phyloP scores from a whole-genome alignment of 805 yeast genomes.

The Yarrowia deformans region DNA sequence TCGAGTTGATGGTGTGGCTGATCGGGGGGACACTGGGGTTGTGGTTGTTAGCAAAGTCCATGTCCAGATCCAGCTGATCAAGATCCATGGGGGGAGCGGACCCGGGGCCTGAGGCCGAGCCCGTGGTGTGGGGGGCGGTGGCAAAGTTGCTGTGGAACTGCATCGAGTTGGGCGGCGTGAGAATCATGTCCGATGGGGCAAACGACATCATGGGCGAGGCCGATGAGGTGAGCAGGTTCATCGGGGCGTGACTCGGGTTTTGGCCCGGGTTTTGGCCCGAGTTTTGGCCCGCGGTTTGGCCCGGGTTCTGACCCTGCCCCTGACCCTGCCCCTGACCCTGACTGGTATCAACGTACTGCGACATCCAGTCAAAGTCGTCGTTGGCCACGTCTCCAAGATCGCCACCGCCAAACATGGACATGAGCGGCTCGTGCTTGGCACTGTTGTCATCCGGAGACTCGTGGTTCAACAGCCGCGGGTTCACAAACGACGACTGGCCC shows the following conservation, averaged over 20 bases:
- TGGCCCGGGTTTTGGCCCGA: no score
- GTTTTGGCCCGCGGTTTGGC: no score
- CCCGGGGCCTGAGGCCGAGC: not conserved
- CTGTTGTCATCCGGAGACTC: slow-evolving; percentile 11
- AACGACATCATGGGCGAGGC: slow-evolving; percentile 18
- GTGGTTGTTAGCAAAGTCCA: not conserved
- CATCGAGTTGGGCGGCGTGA: slow-evolving; percentile 37
- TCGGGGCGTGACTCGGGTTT: no score
- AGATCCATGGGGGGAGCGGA: slow-evolving; percentile 15
- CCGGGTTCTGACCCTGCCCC: not conserved
- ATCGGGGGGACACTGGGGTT: not conserved
- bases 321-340: not conserved
- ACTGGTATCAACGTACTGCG: slow-evolving; percentile 10
- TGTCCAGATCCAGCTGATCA: not conserved
- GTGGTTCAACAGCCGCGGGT: slow-evolving; percentile 28
- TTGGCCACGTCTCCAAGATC: not conserved
- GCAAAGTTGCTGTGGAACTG: slow-evolving; percentile 3
- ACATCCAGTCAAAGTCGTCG: slow-evolving; percentile 34
- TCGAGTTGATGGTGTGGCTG: slow-evolving; percentile 20
- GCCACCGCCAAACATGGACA: slow-evolving; percentile 9
- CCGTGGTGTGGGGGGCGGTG: not conserved
- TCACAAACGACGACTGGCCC: slow-evolving; percentile 34
- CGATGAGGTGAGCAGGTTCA: not conserved
- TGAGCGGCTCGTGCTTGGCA: slow-evolving; percentile 23
- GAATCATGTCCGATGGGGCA: slow-evolving; percentile 29